These are phyloP conservation scores for Curvularia sp. DNA, from an alignment of 2,329 filamentous ascomycete species.

Conservation along the genomic window DNA sequence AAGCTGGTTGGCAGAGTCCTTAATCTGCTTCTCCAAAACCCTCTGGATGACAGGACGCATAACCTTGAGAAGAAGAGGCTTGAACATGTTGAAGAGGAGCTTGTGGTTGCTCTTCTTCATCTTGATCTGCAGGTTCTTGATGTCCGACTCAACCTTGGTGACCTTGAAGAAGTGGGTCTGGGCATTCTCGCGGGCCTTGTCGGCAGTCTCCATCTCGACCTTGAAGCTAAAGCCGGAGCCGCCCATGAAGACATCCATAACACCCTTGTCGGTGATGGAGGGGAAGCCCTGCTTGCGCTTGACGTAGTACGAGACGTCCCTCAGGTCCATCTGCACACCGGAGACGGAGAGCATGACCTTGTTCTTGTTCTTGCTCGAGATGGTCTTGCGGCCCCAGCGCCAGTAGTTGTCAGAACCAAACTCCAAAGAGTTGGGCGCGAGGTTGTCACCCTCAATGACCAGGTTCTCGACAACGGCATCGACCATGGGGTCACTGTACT, in stretches of 20 bases:
- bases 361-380: constrained; percentile 81
- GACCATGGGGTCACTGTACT: constrained; percentile 82
- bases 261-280: constrained; percentile 81
- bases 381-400: constrained; percentile 90
- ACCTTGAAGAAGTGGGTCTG: constrained; percentile 90
- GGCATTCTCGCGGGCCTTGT: constrained; percentile 64
- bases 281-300: constrained; percentile 96
- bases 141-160: constrained; percentile 82
- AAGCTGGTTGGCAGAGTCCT: constrained; percentile 76
- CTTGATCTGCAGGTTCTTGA: constrained; percentile 85
- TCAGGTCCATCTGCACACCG: constrained; percentile 89
- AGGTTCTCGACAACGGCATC: constrained; percentile 94
- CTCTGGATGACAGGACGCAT: constrained; percentile 86
- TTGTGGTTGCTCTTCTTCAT: constrained; percentile 96
- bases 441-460: constrained; percentile 93
- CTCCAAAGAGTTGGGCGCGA: constrained; percentile 91
- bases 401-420: constrained; percentile 92
- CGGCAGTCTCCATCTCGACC: constrained; percentile 82
- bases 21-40: constrained; percentile 87
- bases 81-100: constrained; percentile 82
- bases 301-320: constrained; percentile 84
- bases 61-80: constrained; percentile 83
- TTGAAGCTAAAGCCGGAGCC: constrained; percentile 91
- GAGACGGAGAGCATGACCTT: constrained; percentile 84
- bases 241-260: constrained; percentile 86